Evolutionary conservation across 1,284 basidiomycete genomes (phyloP).

Genomic region (Leccinum variabile): DNA sequence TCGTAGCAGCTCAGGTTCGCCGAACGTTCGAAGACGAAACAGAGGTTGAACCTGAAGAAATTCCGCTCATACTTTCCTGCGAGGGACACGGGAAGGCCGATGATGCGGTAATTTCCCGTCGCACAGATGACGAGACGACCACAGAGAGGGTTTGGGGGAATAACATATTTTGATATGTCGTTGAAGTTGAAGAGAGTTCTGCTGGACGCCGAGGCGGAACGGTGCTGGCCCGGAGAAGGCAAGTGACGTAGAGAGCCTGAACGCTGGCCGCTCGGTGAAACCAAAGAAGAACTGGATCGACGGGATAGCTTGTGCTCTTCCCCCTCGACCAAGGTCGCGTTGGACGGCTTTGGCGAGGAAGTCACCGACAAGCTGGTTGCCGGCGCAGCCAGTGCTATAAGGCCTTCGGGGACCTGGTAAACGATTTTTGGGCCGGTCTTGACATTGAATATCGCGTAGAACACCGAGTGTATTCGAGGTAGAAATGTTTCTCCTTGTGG

Average conservation of each 20-base stretch:
- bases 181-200: slow-evolving; percentile 84
- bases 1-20: slow-evolving; percentile 95
- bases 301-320: slow-evolving; percentile 38
- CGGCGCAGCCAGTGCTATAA: slow-evolving; percentile 51
- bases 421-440: slow-evolving; percentile 82
- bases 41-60: slow-evolving; percentile 94
- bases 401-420: slow-evolving; percentile 87
- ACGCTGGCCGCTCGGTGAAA: slow-evolving; percentile 44
- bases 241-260: slow-evolving; percentile 43
- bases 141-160: slow-evolving; percentile 85
- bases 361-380: slow-evolving; percentile 36
- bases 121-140: slow-evolving; percentile 85
- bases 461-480: slow-evolving; percentile 81
- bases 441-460: slow-evolving; percentile 86
- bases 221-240: slow-evolving; percentile 49
- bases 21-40: slow-evolving; percentile 91
- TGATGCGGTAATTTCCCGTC: slow-evolving; percentile 74
- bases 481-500: slow-evolving; percentile 66
- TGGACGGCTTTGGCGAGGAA: slow-evolving; percentile 48
- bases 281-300: slow-evolving; percentile 48
- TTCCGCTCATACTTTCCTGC: slow-evolving; percentile 74
- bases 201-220: slow-evolving; percentile 44
- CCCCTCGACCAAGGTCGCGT: slow-evolving; percentile 42
- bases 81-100: slow-evolving; percentile 86
- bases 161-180: slow-evolving; percentile 91